Evolutionary conservation across 2,329 filamentous ascomycete species (phyloP), one percentile per base, ranked within the genome.

Genomic region (Pseudogymnoascus sp.): DNA sequence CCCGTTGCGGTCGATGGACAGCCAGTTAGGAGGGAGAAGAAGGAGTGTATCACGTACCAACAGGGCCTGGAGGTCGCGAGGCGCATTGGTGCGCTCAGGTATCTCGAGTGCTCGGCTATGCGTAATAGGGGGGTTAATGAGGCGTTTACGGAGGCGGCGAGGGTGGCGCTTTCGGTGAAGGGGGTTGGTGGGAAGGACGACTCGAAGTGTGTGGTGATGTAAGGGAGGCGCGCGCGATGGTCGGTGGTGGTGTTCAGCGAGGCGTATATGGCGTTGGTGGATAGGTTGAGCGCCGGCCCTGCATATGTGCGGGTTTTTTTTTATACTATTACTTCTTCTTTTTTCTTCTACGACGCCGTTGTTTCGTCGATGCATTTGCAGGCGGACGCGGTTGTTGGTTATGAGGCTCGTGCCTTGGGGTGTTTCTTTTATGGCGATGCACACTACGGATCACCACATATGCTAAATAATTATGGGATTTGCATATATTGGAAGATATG

Each of bases 31-130:
- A 78, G 79, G 66, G 85, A 87, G 73, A 87, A 87, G 79, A 85
- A 85, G 75, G 84, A 87, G 6, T 86, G 88, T 79, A 96, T 98
- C 75, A 88, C 88, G 73, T 98, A 97, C 78, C 90, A 96, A 73
- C 87, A 96, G 73, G 93, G 93, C 2, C 82, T 98, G 62, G 92
- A 93, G 68, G 93, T 96, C 45, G 93, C 93, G 41, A 87, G 93
- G 74, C 88, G 90, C 76, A 96, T 98, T 78, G 90, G 92, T 71
- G 95, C 95, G 6, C 83, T 96, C 74, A 87, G 96, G 74, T 99
- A 99, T 76, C 85, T 99, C 64, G 95, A 99, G 82, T 99, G 95
- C 81, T 98, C 95, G 39, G 95, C 95, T 64, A 98, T 98, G 87
- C 89, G 93, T 79, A 99, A 99, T 78, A 86, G 95, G 61, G 95